Base-by-base conservation (phyloP, 78 protist species). In the Dictyostelium firmibasis region DNA sequence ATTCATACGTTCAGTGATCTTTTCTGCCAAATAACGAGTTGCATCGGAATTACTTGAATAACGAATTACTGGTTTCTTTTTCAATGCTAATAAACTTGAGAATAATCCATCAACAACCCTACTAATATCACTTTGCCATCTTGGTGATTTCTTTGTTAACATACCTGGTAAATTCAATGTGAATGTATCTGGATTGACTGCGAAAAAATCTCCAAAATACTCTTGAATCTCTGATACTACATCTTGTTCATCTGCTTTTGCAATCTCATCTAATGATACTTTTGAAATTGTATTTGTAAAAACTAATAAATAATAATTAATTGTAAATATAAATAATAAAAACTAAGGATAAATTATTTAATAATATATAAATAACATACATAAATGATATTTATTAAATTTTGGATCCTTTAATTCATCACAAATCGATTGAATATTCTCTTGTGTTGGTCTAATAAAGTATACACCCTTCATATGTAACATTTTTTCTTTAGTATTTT, bases 201-300 rank as follows among this genome's bases (percentile, higher is more conserved):
- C 96, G 29, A 47, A 95, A 77, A 62, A 97, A 91, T 99, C 99
- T 31, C 95, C 98, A 85, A 53, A 99, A 57, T 81, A 50, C 92
- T 98, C 99, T 69, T 98, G 98, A 27, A 89, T 93, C 83, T 96
- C 83, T 76, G 47, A 9, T 11, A 99, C 98, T 7, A 91, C 93
- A 47, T 97, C 98, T 79, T 92, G 87, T 79, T 87, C 93, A 83
- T 99, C 99, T 16, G 98, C 97, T 27, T 97, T 93, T 23, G 99
- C 99, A 9, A 99, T 85, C 27, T 83, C 74, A 57, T 85, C 96
- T 35, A 99, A 75, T 20, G 27, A 6, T 11, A 44, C 41, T 18
- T 27, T 13, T 53, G 41, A 11, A 5, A 98, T 43, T 6, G 81
- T 43, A 94, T 99, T 99, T 79, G 98, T 53, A 93, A 99, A 99